Evolutionary conservation across 139 green algal genomes (phyloP).

Genomic region (Deuterostichococcus epilithicus): DNA sequence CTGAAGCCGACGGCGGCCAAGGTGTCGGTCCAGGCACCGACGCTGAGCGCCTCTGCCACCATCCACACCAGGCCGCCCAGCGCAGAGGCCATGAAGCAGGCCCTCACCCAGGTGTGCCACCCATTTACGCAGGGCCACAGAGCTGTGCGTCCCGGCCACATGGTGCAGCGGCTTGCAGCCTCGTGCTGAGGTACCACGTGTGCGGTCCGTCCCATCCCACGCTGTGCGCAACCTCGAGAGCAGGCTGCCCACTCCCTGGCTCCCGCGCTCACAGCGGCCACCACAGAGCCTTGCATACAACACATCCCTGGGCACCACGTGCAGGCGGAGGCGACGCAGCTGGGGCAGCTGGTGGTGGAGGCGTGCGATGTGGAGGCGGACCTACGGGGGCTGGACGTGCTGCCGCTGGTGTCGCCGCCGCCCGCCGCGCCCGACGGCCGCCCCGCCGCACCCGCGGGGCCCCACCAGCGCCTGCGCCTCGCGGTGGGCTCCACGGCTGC

Average conservation of each 20-base stretch:
- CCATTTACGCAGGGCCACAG: too few relatives aligned
- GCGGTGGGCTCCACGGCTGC: constrained; percentile 10
- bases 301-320: not conserved
- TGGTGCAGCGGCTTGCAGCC: too few relatives aligned
- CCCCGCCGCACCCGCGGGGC: constrained; percentile 14
- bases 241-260: too few relatives aligned
- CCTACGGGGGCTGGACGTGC: constrained; percentile 62
- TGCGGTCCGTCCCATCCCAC: too few relatives aligned
- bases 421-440: constrained; percentile 7
- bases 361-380: constrained; percentile 23
- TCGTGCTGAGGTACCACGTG: too few relatives aligned
- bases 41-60: constrained; percentile 30
- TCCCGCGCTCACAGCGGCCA: too few relatives aligned
- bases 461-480: constrained; percentile 47
- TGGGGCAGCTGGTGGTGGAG: constrained; percentile 31
- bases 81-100: constrained; percentile 33
- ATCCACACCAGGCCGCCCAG: constrained; percentile 36
- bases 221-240: not conserved
- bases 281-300: too few relatives aligned
- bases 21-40: constrained; percentile 27
- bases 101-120: constrained; percentile 33
- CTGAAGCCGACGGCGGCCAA: not conserved
- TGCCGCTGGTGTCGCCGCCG: constrained; percentile 46
- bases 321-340: constrained; percentile 36
- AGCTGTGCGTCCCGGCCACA: too few relatives aligned